A percentile compares a stretch with the other conserved stretches of the same genome.
These are phyloP conservation scores for Aspergillus amoenus DNA, from an alignment of 2,329 filamentous ascomycete genomes.

Conservation along the genomic window DNA sequence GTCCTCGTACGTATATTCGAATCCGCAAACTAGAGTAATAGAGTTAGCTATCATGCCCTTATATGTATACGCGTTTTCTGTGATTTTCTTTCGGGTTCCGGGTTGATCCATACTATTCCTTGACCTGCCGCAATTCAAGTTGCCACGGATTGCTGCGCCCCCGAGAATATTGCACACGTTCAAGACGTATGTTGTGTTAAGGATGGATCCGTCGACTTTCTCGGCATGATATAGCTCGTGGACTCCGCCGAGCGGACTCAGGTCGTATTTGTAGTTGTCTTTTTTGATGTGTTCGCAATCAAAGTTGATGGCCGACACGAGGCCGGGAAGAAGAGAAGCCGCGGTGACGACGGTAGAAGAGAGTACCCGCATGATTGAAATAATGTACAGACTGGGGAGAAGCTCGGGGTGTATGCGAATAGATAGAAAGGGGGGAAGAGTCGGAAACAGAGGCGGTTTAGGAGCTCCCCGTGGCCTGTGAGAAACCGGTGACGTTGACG, in stretches of 20 bases:
- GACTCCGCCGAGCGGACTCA: conserved; percentile 38
- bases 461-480: not conserved
- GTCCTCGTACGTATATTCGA: conserved; percentile 57
- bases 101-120: conserved; percentile 35
- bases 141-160: conserved; percentile 25
- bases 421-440: not conserved
- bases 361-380: conserved; percentile 35
- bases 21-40: conserved; percentile 66
- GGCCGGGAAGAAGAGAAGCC: conserved; percentile 23
- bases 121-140: conserved; percentile 31
- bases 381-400: not conserved
- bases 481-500: conserved; percentile 4
- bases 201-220: conserved; percentile 24
- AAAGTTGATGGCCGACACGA: conserved; percentile 33
- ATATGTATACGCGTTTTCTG: not conserved
- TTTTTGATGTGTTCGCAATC: conserved; percentile 39
- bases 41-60: not conserved
- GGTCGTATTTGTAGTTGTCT: conserved; percentile 40
- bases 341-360: conserved; percentile 26
- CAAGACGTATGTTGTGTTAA: conserved; percentile 39
- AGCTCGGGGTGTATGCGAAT: not conserved
- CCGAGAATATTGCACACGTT: conserved; percentile 36
- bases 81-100: not conserved
- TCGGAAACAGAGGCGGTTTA: not conserved
- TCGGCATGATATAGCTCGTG: conserved; percentile 36